Evolutionary conservation across 1,284 basidiomycete genomes (phyloP), one percentile per base, ranked within the genome.

Genomic region (Cutaneotrichosporon daszewskae): DNA sequence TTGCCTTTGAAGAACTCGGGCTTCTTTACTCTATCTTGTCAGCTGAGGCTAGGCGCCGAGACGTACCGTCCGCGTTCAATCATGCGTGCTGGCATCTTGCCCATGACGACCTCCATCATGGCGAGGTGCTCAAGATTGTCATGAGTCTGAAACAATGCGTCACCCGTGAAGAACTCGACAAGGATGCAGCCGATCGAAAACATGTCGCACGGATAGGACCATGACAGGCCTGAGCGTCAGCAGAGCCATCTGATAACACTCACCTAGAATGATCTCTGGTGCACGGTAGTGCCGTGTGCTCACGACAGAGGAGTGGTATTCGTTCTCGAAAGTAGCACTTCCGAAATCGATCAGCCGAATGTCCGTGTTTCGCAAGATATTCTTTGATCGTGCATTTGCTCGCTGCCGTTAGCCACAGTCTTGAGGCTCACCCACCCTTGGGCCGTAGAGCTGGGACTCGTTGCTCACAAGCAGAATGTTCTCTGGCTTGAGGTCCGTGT

Each of bases 41-140:
- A n/a, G n/a, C n/a, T n/a, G n/a, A n/a, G n/a, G n/a, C n/a, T n/a
- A n/a, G n/a, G 74, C 25, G 7, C 11, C 16, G 19, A 20, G 10
- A 58, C 67, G 54, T 45, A 69, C 67, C 67, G 64, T n/a, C 35
- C 76, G 39, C 68, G 68, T 17, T 73, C 66, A 2, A 72, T 56
- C 67, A 94, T 90, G 5, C 83, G 80, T 34, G 84, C 81, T 0
- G 92, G 90, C 83, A 98, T 92, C 71, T 84, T 85, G 49, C 94
- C 95, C 82, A 98, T 94, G 26, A 98, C 95, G 56, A 87, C 83
- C 71, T 98, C 92, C 95, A 99, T 99, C 95, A 98, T 99, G 32
- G 95, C 95, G 7, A 99, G 81, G 69, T 99, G 95, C 66, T 98
- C 95, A 11, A 98, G 79, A 67, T 98, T 98, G 73, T 98, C 94